These are phyloP conservation scores for Pseudocercospora fijiensis DNA, from an alignment of 2,329 filamentous ascomycete genomes.

Conservation along the genomic window DNA sequence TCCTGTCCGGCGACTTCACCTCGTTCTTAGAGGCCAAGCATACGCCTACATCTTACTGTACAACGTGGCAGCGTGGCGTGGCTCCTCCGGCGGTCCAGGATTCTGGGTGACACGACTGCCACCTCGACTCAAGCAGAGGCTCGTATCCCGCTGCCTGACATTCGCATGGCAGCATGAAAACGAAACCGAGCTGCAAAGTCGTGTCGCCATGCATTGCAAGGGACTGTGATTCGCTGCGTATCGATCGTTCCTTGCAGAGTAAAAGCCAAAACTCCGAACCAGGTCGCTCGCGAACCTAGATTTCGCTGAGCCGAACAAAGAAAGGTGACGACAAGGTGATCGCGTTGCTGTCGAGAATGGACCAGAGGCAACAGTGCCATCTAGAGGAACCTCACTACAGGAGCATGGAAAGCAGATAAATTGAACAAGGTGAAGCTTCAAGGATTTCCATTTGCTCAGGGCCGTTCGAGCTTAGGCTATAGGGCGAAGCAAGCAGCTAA, in stretches of 20 bases:
- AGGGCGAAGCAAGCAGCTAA: neutral
- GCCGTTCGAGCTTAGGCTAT: neutral
- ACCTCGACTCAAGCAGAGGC: neutral
- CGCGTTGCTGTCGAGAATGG: neutral
- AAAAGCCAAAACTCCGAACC: neutral
- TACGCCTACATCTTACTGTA: neutral
- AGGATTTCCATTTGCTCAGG: neutral
- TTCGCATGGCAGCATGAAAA: neutral
- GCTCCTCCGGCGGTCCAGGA: neutral
- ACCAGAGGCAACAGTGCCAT: neutral
- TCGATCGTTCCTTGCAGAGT: slow-evolving; percentile 5
- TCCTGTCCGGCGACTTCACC: neutral
- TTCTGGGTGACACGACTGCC: neutral
- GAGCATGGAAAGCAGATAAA: neutral
- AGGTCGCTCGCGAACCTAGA: neutral
- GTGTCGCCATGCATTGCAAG: neutral
- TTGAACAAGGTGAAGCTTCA: neutral
- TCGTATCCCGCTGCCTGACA: neutral
- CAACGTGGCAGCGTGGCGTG: neutral
- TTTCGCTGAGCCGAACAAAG: neutral
- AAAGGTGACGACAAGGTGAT: neutral
- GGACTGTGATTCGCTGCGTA: neutral
- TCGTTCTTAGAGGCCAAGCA: neutral
- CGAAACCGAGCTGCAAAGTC: neutral
- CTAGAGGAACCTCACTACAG: neutral